Conservation (phyloP, 78 protist species). For the Dictyostelium intermedium region DNA sequence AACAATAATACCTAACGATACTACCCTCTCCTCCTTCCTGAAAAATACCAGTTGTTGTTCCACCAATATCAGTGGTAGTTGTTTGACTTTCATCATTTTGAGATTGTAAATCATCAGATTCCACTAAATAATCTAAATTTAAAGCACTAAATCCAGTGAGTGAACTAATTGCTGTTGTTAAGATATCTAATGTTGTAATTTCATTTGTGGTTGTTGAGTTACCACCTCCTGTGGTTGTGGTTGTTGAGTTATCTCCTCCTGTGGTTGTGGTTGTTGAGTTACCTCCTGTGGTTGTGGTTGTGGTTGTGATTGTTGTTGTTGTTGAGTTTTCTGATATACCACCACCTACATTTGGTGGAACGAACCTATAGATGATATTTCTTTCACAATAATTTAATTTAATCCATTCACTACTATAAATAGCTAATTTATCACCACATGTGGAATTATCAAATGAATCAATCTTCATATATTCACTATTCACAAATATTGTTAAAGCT, state of each 20-base stretch:
- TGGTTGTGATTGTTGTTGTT: not conserved
- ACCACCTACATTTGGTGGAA: not conserved
- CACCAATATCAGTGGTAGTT: not conserved
- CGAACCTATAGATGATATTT: not conserved
- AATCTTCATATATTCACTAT: not conserved
- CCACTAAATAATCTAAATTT: not conserved
- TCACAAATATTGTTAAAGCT: not conserved
- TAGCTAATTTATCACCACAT: not conserved
- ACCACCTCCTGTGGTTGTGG: not conserved
- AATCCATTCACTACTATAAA: not conserved
- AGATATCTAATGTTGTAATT: not conserved
- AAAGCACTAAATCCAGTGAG: not conserved
- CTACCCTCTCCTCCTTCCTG: not conserved
- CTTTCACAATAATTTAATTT: slow-evolving; percentile 1
- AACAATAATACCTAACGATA: not conserved
- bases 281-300: not conserved
- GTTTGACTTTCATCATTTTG: not conserved
- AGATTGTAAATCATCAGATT: not conserved
- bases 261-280: not conserved
- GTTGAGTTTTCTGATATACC: not conserved
- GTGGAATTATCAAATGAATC: not conserved
- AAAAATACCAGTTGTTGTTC: not conserved
- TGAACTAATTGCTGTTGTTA: not conserved
- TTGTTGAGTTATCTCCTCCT: not conserved
- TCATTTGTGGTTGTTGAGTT: not conserved